These are phyloP conservation scores for Pichia paraexigua DNA, from an alignment of 805 yeast genomes.

Conservation along the genomic window DNA sequence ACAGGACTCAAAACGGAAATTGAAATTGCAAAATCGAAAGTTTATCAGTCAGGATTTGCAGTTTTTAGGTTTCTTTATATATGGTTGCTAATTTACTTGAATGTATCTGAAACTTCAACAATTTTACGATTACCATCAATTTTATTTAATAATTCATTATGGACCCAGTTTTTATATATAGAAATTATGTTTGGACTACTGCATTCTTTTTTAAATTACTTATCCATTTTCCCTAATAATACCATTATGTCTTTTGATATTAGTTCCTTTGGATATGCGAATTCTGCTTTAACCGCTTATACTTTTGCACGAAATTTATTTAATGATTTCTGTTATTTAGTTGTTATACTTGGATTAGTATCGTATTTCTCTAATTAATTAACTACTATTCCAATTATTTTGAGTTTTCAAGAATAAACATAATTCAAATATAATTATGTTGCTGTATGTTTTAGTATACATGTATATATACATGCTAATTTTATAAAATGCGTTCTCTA, in stretches of 20 bases:
- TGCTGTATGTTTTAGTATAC: neutral
- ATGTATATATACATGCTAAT: neutral
- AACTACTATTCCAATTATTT: neutral
- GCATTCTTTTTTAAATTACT: neutral
- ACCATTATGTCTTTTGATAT: conserved; percentile 9
- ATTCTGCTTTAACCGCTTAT: conserved; percentile 3
- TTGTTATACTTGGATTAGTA: neutral
- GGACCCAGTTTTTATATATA: conserved; percentile 2
- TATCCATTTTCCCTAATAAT: conserved; percentile 4
- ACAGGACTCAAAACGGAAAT: neutral
- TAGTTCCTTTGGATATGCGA: conserved; percentile 3
- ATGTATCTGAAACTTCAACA: neutral
- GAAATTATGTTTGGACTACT: conserved; percentile 1
- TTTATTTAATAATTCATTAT: neutral
- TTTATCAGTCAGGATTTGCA: conserved; percentile 3
- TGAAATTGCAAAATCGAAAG: neutral
- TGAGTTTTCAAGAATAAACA: neutral
- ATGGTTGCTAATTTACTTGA: neutral
- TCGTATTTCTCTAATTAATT: neutral
- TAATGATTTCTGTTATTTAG: conserved; percentile 3
- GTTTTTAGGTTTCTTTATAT: neutral
- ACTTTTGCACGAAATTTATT: conserved; percentile 4
- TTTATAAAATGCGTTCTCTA: neutral
- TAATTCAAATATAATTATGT: neutral
- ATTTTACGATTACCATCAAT: neutral